Evolutionary conservation across 2,329 filamentous ascomycete species (phyloP), one percentile per base, ranked within the genome.

Genomic region (Fusarium bactridioides): DNA sequence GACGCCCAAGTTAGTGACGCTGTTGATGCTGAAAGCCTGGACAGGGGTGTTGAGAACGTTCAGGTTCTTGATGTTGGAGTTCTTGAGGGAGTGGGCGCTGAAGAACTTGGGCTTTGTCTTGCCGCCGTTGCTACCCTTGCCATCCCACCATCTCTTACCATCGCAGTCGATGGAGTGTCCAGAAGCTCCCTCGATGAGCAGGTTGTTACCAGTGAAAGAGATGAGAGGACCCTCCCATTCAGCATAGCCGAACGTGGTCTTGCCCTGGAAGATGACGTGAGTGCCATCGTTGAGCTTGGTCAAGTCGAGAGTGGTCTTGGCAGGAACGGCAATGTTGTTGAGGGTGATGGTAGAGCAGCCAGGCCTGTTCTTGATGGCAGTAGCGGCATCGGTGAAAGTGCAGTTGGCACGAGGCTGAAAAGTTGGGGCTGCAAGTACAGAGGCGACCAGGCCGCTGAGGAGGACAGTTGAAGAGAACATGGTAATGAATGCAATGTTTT

Each of bases 211-310:
- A 3, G 86, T 87, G 69, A 92, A 83, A 33, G 86, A 85, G 74
- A 93, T 85, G 19, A 93, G 83, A 48, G 91, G 91, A 0, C 91
- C 91, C 4, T 79, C 78, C 91, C 90, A 93, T 75, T 91, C 87
- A 70, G 88, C 83, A 81, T 91, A 92, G 25, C 84, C 90, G 76
- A 91, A 93, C 60, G 87, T 89, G n/a, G 91, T 93, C 19, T 84
- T 88, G 47, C 91, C 91, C 64, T 88, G 80, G 80, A 93, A 93
- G 74, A 87, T 88, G 69, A 92, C 76, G 79, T 84, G 19, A 61
- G 88, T 89, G 69, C 85, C 86, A 23, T 80, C 76, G 3, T 83
- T 83, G 43, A 90, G 82, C 25, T 82, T 80, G 18, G 88, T 88
- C 67, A 91, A 78, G 76, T 91, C 88, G 7, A 92, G 84, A 7